Base-by-base conservation (phyloP, 257 asterid species). In the Coffea eugenioides region DNA sequence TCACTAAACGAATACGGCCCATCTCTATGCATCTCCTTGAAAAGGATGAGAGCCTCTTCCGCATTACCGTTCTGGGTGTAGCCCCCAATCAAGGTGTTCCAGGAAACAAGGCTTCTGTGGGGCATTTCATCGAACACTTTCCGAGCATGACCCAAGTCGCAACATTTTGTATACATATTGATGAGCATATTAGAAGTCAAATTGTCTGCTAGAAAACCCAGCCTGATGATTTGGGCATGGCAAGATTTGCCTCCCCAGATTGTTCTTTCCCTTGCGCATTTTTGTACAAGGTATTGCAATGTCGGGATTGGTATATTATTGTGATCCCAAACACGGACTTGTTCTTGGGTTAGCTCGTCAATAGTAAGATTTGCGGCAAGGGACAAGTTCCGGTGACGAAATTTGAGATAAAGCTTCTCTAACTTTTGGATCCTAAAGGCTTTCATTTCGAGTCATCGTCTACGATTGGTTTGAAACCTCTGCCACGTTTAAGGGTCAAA, bases 121-220 rank as follows among this genome's bases (percentile, higher is more conserved):
- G 87, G 93, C 97, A 95, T 93, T 88, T 86, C 86, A 31, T 92
- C 97, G 82, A 95, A 92, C 92, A 92, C 78, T 46, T 87, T 87
- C 54, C 91, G 96, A 4, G 96, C 87, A 34, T 78, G 84, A 0
- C 76, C 87, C 34, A 86, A 77, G 2, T 13, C 2, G 67, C 91
- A 89, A 51, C 97, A 93, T 79, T 93, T 93, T 0, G 97, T 84
- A 43, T 93, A 93, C 81, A 89, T 5, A 4, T 95, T 90, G 16
- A 95, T 86, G 57, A 95, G 86, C 91, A 91, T 93, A 85, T 95
- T 95, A 31, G 97, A 85, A n/a, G 97, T 87, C 57, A 77, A 61
- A 62, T 80, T 78, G 85, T 89, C 93, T 4, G 85, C 34, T 87
- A 80, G 92, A 23, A 86, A 83, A 11, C 94, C 98, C 67, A 69